A percentile compares a stretch with the other conserved stretches of the same genome.
Evolutionary conservation across 306 rosid species (phyloP).

Genomic region (Rubus idaeus): DNA sequence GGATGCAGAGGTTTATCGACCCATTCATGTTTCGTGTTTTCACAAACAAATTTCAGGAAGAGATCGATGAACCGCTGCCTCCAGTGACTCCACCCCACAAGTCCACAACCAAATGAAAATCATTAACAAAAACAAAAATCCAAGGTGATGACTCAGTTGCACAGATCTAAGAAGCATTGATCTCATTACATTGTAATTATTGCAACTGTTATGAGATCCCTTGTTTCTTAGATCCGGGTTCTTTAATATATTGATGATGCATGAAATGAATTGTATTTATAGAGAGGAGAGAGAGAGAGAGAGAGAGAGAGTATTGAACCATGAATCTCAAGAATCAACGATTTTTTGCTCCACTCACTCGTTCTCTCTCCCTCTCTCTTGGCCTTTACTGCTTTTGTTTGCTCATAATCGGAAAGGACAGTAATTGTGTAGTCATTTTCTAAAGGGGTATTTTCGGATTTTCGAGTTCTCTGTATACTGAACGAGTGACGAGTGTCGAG

Average conservation of each 20-base stretch:
- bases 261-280: background rate
- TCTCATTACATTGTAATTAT: background rate
- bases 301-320: conserved; percentile 24
- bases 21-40: conserved; percentile 72
- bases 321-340: conserved; percentile 48
- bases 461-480: background rate
- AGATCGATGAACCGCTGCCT: conserved; percentile 99
- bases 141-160: background rate
- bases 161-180: background rate
- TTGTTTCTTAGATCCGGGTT: background rate
- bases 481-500: background rate
- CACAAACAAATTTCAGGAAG: conserved; percentile 75
- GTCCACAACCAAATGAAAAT: background rate
- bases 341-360: conserved; percentile 18
- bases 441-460: conserved; percentile 14
- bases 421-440: background rate
- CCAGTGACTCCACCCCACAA: conserved; percentile 76
- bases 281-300: conserved; percentile 19
- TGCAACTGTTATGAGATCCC: background rate
- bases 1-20: conserved; percentile 99
- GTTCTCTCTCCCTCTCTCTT: conserved; percentile 15
- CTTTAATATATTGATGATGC: background rate
- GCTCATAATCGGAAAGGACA: background rate
- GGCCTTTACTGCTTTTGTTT: background rate
- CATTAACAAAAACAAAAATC: background rate